Percentiles rank a stretch among this genome's conserved stretches.
Evolutionary conservation across 139 green algal genomes (phyloP).

Genomic region (Auxenochlorella protothecoides): DNA sequence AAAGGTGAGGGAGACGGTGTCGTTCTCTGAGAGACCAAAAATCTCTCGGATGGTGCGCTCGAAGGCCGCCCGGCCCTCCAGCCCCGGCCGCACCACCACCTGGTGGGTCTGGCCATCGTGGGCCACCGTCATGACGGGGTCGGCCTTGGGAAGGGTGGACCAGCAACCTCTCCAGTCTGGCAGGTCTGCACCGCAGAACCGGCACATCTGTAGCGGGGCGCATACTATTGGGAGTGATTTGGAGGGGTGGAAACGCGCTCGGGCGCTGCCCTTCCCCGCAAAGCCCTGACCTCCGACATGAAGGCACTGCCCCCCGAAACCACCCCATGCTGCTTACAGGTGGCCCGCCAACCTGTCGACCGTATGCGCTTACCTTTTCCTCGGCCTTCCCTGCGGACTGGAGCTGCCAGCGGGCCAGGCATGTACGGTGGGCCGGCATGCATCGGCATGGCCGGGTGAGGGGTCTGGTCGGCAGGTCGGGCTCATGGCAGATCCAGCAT

Average conservation of each 20-base stretch:
- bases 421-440: constrained; percentile 14
- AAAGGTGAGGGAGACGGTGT: constrained; percentile 26
- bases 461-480: neutral
- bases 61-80: constrained; percentile 11
- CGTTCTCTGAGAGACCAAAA: constrained; percentile 12
- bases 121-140: constrained; percentile 22
- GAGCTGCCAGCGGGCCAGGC: constrained; percentile 25
- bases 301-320: too few relatives aligned
- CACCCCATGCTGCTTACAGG: too few relatives aligned
- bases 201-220: constrained; percentile 1
- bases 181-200: constrained; percentile 17
- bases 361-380: neutral
- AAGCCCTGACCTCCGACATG: too few relatives aligned
- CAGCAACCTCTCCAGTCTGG: constrained; percentile 21
- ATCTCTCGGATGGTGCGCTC: constrained; percentile 17
- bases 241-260: too few relatives aligned
- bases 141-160: constrained; percentile 8
- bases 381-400: constrained; percentile 20
- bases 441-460: constrained; percentile 14
- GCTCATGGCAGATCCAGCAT: constrained; percentile 28
- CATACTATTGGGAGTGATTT: too few relatives aligned
- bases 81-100: constrained; percentile 18
- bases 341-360: too few relatives aligned
- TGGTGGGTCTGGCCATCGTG: constrained; percentile 16
- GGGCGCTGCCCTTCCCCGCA: too few relatives aligned